Conservation (phyloP, 2,329 filamentous ascomycete species). For the Cladorrhinum sp. region DNA sequence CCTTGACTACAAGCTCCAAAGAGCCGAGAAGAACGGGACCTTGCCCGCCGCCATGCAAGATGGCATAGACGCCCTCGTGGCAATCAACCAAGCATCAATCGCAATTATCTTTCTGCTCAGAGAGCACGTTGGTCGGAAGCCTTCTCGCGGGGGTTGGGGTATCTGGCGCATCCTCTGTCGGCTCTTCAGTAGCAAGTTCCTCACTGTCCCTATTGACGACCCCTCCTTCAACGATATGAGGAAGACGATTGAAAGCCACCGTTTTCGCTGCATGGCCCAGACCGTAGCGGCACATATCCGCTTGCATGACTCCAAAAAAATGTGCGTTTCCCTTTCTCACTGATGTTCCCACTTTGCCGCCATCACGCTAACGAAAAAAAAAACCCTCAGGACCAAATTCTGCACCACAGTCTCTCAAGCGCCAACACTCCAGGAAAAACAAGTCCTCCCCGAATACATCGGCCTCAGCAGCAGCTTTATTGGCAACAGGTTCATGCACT, state of each 20-base stretch:
- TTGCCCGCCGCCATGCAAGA: neutral
- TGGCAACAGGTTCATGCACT: neutral
- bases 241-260: neutral
- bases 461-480: neutral
- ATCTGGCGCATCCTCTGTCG: neutral
- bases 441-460: neutral
- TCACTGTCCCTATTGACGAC: neutral
- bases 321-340: too few relatives aligned
- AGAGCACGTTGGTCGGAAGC: neutral
- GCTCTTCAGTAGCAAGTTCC: neutral
- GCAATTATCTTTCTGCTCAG: neutral
- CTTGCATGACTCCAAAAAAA: neutral
- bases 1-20: neutral
- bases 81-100: neutral
- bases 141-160: neutral
- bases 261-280: neutral
- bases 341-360: too few relatives aligned
- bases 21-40: neutral
- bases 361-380: too few relatives aligned
- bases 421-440: neutral
- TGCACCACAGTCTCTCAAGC: neutral
- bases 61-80: neutral
- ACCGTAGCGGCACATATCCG: neutral
- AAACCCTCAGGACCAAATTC: neutral
- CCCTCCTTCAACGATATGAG: neutral